phyloP scores from a whole-genome alignment of 2,329 filamentous ascomycete genomes.

The Xylogone sp. region DNA sequence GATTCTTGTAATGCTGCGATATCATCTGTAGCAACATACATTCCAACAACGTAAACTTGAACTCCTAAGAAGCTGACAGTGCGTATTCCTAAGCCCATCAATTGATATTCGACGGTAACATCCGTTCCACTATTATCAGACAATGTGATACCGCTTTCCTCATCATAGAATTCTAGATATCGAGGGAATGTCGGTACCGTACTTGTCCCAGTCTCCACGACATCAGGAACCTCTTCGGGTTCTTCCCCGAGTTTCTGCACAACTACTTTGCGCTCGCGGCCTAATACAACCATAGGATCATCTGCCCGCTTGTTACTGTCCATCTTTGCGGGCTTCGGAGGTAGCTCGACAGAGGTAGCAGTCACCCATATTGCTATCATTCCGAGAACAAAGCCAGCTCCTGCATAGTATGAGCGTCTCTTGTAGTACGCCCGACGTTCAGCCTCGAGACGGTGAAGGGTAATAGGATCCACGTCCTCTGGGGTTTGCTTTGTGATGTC shows the following conservation, averaged over 20 bases:
- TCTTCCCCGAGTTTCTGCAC: conserved; percentile 26
- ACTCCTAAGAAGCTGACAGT: conserved; percentile 87
- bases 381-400: conserved; percentile 19
- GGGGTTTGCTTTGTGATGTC: neutral
- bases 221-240: conserved; percentile 35
- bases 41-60: conserved; percentile 90
- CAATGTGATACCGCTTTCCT: conserved; percentile 9
- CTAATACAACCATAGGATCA: conserved; percentile 24
- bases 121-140: conserved; percentile 8
- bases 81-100: conserved; percentile 82
- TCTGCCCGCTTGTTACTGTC: conserved; percentile 16
- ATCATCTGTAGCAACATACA: conserved; percentile 84
- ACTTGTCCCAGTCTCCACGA: conserved; percentile 25
- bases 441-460: conserved; percentile 23
- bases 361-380: conserved; percentile 28
- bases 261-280: conserved; percentile 24
- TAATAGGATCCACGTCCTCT: conserved; percentile 18
- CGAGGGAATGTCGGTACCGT: conserved; percentile 27
- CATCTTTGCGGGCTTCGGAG: conserved; percentile 11
- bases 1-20: conserved; percentile 75
- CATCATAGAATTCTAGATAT: conserved; percentile 22
- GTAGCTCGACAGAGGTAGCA: conserved; percentile 22
- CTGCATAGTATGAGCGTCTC: conserved; percentile 24
- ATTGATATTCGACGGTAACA: conserved; percentile 66
- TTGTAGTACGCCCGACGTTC: conserved; percentile 23